Evolutionary conservation across 2,329 filamentous ascomycete species (phyloP), one percentile per base, ranked within the genome.

Genomic region (Phyllosticta capitalensis): DNA sequence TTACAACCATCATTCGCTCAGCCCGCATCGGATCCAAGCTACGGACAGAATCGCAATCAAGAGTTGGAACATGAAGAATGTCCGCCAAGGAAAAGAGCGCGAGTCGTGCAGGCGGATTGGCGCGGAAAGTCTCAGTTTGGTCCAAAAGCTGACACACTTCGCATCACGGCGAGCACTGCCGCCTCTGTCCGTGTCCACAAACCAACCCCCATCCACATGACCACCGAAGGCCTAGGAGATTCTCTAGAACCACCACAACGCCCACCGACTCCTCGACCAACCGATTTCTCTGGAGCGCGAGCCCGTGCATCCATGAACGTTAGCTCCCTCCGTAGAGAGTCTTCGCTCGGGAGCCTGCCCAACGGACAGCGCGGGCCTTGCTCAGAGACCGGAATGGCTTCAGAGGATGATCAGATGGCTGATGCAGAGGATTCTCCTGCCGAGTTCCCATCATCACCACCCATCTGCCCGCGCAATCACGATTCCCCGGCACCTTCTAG

Each of bases 361-460:
- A 74, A 74, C 53, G 28, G 57, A 22, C 67, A 69, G 7, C 60
- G 65, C 22, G 64, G 64, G 38, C 56, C 64, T 9, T 72, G 71
- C 30, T 78, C 76, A 2, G 77, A 79, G 61, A 71, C 70, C 53
- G 71, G 73, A 10, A 64, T 71, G 33, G 77, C 75, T 57, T 73
- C 74, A 5, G 78, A 79, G 61, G 76, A 78, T 26, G 76, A 74
- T 58, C 79, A 78, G 58, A 79, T 78, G 55, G 75, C 75, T 59
- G 76, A 76, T 61, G 73, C 77, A 9, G 78, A 79, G 52, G 79
- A 87, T 59, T 95, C 90, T 56, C 88, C 90, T 3, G 85, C 84
- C 54, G 89, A 90, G 58, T 90, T 97, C 65, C 88, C 88, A 1
- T 97, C 94, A 0, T 97, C 92, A 3, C 92, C 92, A 14, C 94